Conservation (phyloP, 805 yeast genomes). For the Candida jianshihensis region DNA sequence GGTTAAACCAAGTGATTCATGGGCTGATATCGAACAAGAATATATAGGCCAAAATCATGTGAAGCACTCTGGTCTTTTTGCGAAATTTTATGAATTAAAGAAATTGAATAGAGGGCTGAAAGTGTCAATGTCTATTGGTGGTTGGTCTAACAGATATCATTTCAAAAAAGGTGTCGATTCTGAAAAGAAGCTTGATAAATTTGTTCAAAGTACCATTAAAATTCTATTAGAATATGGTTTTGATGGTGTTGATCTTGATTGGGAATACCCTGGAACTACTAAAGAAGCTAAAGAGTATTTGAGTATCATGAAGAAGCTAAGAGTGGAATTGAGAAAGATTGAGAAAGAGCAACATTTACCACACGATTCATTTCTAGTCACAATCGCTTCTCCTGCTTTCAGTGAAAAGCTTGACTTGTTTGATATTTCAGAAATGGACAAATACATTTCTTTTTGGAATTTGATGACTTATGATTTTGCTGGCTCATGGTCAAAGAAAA, state of each 20-base stretch:
- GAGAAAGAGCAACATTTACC: constrained; percentile 25
- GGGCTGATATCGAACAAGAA: constrained; percentile 53
- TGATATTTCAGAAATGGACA: constrained; percentile 48
- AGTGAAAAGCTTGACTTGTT: constrained; percentile 35
- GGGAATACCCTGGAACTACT: constrained; percentile 73
- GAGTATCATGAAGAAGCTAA: constrained; percentile 33
- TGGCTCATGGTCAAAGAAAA: constrained; percentile 64
- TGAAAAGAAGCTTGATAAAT: constrained; percentile 30
- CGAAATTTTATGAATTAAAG: constrained; percentile 42
- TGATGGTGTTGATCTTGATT: constrained; percentile 91
- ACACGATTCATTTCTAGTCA: constrained; percentile 36
- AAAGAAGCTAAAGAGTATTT: constrained; percentile 40
- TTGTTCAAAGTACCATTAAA: constrained; percentile 42
- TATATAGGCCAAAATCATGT: constrained; percentile 13
- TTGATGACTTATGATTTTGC: constrained; percentile 87
- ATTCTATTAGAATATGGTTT: constrained; percentile 52
- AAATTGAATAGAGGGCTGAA: constrained; percentile 35
- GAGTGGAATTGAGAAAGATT: constrained; percentile 31
- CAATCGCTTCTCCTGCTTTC: constrained; percentile 76
- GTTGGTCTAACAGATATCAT: constrained; percentile 49
- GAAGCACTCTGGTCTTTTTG: constrained; percentile 38
- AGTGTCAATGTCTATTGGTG: constrained; percentile 76
- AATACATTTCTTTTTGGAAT: constrained; percentile 63
- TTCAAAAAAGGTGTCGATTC: constrained; percentile 42
- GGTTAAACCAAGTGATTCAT: constrained; percentile 49